A percentile compares a stretch with the other conserved stretches of the same genome.
phyloP scores from a whole-genome alignment of 2,329 filamentous ascomycete genomes.

The Fusarium nelsonii region DNA sequence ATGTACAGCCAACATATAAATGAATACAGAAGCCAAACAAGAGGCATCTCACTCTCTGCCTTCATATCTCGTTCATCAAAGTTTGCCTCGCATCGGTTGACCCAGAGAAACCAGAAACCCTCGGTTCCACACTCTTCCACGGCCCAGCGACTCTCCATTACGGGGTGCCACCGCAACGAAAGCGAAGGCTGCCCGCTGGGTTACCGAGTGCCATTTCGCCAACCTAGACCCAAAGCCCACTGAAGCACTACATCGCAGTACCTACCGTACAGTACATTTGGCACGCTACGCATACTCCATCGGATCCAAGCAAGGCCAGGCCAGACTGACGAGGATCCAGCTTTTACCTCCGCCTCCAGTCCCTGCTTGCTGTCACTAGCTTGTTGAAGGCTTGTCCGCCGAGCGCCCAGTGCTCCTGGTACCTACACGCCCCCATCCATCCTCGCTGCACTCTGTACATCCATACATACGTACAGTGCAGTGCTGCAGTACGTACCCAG shows the following conservation, averaged over 20 bases:
- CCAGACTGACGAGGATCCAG: conserved; percentile 39
- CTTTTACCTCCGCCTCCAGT: conserved; percentile 40
- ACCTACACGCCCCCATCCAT: conserved; percentile 39
- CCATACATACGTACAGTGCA: conserved; percentile 14
- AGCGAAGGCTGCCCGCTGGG: conserved; percentile 11
- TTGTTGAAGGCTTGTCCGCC: conserved; percentile 39
- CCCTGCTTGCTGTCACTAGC: conserved; percentile 44
- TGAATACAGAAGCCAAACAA: conserved; percentile 4
- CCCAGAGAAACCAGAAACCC: conserved; percentile 47
- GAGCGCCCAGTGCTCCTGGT: conserved; percentile 37
- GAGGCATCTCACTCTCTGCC: conserved; percentile 7
- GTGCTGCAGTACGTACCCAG: conserved; percentile 20
- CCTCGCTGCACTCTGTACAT: conserved; percentile 21
- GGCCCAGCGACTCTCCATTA: conserved; percentile 33
- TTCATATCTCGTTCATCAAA: conserved; percentile 39
- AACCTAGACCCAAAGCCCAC: conserved; percentile 24
- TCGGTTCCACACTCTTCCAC: conserved; percentile 43
- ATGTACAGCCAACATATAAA: conserved; percentile 13
- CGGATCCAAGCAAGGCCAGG: conserved; percentile 8
- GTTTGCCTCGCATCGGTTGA: conserved; percentile 47
- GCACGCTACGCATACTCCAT: conserved; percentile 37
- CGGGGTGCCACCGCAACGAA: conserved; percentile 17
- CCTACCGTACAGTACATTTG: conserved; percentile 24
- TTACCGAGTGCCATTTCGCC: conserved; percentile 1
- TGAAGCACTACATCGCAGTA: conserved; percentile 26